Evolutionary conservation across 192 early-diverging fungal genomes (phyloP).

Genomic region (Coemansia reversa): DNA sequence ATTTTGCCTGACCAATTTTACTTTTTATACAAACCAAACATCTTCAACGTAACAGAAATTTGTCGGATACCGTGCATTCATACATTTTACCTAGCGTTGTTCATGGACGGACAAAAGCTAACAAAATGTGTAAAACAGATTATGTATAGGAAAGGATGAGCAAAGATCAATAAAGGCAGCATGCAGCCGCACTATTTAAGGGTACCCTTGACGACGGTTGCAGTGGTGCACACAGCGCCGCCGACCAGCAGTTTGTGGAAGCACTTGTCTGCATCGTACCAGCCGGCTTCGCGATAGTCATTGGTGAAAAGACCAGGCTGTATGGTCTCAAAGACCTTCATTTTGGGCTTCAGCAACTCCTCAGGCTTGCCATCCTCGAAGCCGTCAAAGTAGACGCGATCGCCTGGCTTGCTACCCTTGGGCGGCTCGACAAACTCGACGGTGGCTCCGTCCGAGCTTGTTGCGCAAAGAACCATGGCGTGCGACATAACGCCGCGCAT

Average conservation of each 20-base stretch:
- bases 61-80: too few relatives aligned
- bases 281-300: conserved; percentile 65
- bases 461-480: conserved; percentile 95
- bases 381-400: conserved; percentile 88
- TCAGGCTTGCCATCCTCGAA: conserved; percentile 83
- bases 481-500: conserved; percentile 94
- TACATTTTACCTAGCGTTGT: too few relatives aligned
- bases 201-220: conserved; percentile 63
- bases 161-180: background rate
- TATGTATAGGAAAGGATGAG: too few relatives aligned
- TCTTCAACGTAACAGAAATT: too few relatives aligned
- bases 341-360: conserved; percentile 92
- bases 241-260: conserved; percentile 55
- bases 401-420: conserved; percentile 80
- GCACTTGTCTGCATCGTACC: conserved; percentile 54
- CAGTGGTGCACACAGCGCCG: conserved; percentile 58
- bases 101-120: too few relatives aligned
- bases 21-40: too few relatives aligned
- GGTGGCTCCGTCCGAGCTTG: conserved; percentile 74
- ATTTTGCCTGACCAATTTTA: too few relatives aligned
- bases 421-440: conserved; percentile 94
- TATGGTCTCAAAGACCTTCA: conserved; percentile 97
- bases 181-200: conserved; percentile 60
- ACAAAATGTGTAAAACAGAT: too few relatives aligned
- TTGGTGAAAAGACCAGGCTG: conserved; percentile 83